Conservation (phyloP, 2,329 filamentous ascomycete genomes). For the Colletotrichum caudatum region DNA sequence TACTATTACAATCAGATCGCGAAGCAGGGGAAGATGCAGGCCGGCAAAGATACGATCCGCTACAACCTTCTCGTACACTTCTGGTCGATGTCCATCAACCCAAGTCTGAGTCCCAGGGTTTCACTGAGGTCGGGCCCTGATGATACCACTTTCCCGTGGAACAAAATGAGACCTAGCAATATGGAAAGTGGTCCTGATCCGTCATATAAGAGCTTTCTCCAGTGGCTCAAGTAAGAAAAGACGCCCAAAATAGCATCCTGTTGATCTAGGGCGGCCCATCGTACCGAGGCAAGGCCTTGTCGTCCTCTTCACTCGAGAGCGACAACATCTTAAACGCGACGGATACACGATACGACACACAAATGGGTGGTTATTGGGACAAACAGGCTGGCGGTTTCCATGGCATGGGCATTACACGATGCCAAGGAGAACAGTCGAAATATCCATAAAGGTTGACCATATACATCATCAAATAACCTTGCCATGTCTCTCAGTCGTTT, state of each 20-base stretch:
- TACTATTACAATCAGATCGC: neutral
- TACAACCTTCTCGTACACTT: neutral
- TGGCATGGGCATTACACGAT: neutral
- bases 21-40: neutral
- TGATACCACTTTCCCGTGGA: neutral
- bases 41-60: neutral
- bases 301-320: neutral
- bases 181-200: neutral
- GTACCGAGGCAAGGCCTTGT: neutral
- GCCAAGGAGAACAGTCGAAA: neutral
- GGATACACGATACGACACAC: neutral
- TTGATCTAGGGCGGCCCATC: too few species aligned
- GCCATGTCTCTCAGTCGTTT: neutral
- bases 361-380: neutral
- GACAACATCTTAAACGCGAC: neutral
- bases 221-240: neutral
- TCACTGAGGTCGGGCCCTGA: neutral
- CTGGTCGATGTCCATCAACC: neutral
- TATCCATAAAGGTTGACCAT: neutral
- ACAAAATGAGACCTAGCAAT: neutral
- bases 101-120: neutral
- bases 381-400: neutral
- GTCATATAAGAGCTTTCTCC: neutral
- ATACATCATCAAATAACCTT: neutral
- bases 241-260: neutral